phyloP scores from a whole-genome alignment of 768 basidiomycete genomes.

The Tylopilus plumbeoviolaceoides region DNA sequence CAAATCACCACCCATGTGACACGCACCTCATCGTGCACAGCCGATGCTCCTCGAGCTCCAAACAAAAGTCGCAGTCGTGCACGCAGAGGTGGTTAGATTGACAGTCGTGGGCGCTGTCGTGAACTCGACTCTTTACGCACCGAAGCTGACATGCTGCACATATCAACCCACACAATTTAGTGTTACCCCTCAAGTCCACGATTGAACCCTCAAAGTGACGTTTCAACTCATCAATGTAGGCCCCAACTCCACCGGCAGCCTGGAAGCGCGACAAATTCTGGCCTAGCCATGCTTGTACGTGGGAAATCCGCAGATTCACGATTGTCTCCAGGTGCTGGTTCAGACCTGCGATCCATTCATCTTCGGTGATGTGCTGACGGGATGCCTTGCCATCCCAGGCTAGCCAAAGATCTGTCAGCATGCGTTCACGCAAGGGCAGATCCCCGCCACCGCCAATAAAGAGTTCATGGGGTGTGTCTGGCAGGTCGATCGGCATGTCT shows the following conservation, averaged over 20 bases:
- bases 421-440: conserved; percentile 18
- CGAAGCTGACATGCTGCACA: conserved; percentile 47
- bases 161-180: conserved; percentile 47
- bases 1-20: too few relatives aligned
- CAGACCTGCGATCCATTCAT: conserved; percentile 39
- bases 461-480: conserved; percentile 37
- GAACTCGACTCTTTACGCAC: conserved; percentile 45
- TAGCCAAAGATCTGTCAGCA: conserved; percentile 11
- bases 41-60: conserved; percentile 16
- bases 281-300: conserved; percentile 50
- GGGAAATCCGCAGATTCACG: conserved; percentile 40
- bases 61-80: conserved; percentile 40
- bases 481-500: conserved; percentile 35
- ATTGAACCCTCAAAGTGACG: conserved; percentile 39
- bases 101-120: conserved; percentile 48
- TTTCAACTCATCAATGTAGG: conserved; percentile 43
- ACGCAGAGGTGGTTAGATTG: conserved; percentile 45
- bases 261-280: conserved; percentile 48
- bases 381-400: conserved; percentile 16
- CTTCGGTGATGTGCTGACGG: conserved; percentile 20
- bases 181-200: conserved; percentile 43
- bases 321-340: conserved; percentile 36
- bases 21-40: too few relatives aligned
- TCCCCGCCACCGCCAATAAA: conserved; percentile 25
- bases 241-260: conserved; percentile 4